Conservation (phyloP, 805 yeast genomes). For the Starmerella kuoi region DNA sequence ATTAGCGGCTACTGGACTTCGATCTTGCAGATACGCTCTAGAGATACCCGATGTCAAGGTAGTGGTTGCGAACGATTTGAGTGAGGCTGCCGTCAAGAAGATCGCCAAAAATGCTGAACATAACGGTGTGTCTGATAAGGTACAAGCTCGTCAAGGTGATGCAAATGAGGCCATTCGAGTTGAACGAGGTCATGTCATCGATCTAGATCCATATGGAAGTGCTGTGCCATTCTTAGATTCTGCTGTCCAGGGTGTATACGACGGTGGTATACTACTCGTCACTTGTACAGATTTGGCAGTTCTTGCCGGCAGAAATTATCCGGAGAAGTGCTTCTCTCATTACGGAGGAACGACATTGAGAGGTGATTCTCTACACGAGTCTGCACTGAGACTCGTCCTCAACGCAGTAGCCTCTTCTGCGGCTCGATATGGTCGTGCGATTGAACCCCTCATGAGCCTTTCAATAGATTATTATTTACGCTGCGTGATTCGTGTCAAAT, state of each 20-base stretch:
- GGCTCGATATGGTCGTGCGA: constrained; percentile 73
- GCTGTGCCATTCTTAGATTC: constrained; percentile 93
- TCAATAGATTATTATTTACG: constrained; percentile 91
- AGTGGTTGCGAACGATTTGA: constrained; percentile 81
- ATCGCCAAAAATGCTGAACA: constrained; percentile 59
- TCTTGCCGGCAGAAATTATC: constrained; percentile 89
- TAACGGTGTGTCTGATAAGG: constrained; percentile 47
- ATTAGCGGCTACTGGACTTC: constrained; percentile 83
- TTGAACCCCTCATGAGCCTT: constrained; percentile 75
- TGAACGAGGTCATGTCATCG: constrained; percentile 63
- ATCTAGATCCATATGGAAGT: constrained; percentile 94
- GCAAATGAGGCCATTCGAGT: constrained; percentile 74
- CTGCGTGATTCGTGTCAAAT: constrained; percentile 62
- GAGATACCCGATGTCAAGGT: constrained; percentile 68
- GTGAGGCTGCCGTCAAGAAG: constrained; percentile 72
- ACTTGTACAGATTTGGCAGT: constrained; percentile 97
- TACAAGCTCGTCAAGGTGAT: constrained; percentile 66
- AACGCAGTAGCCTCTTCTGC: constrained; percentile 68
- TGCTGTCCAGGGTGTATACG: constrained; percentile 71
- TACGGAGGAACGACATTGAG: constrained; percentile 89
- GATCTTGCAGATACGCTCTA: constrained; percentile 86
- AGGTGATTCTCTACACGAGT: constrained; percentile 81
- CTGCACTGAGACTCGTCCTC: constrained; percentile 76
- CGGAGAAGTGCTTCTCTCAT: constrained; percentile 88
- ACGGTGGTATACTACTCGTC: constrained; percentile 74